phyloP scores from a whole-genome alignment of 2,329 filamentous ascomycete species.

The Hortaea werneckii region DNA sequence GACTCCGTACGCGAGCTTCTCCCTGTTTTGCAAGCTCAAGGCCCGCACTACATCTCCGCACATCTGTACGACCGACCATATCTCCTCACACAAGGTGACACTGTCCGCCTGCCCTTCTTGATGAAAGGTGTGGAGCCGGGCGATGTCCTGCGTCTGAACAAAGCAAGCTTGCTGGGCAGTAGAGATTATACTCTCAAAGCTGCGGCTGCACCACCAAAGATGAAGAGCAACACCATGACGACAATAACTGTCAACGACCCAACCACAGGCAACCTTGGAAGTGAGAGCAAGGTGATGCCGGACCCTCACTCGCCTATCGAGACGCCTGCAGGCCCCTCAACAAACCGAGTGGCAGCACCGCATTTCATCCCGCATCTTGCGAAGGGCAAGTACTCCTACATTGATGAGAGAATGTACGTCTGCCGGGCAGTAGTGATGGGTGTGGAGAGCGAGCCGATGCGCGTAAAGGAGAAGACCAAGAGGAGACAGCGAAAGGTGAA shows the following conservation, averaged over 20 bases:
- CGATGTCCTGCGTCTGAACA: slow-evolving; percentile 78
- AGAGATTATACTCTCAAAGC: slow-evolving; percentile 80
- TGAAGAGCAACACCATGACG: slow-evolving; percentile 18
- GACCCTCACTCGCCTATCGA: slow-evolving; percentile 21
- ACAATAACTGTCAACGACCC: slow-evolving; percentile 17
- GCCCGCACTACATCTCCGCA: slow-evolving; percentile 65
- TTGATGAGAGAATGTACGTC: slow-evolving; percentile 75
- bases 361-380: slow-evolving; percentile 31
- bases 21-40: slow-evolving; percentile 62
- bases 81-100: slow-evolving; percentile 55
- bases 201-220: slow-evolving; percentile 44
- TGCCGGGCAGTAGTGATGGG: slow-evolving; percentile 79
- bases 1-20: slow-evolving; percentile 53
- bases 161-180: slow-evolving; percentile 71
- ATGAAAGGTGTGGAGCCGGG: slow-evolving; percentile 52
- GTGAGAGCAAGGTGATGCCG: slow-evolving; percentile 16
- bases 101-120: slow-evolving; percentile 39
- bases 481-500: slow-evolving; percentile 56
- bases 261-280: slow-evolving; percentile 16
- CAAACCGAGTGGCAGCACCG: slow-evolving; percentile 13
- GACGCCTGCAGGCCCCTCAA: slow-evolving; percentile 3
- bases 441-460: slow-evolving; percentile 59
- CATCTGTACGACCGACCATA: slow-evolving; percentile 74
- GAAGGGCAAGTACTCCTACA: slow-evolving; percentile 39
- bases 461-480: slow-evolving; percentile 50